These are phyloP conservation scores for Candida coquimbonensis DNA, from an alignment of 805 yeast species.

Conservation along the genomic window DNA sequence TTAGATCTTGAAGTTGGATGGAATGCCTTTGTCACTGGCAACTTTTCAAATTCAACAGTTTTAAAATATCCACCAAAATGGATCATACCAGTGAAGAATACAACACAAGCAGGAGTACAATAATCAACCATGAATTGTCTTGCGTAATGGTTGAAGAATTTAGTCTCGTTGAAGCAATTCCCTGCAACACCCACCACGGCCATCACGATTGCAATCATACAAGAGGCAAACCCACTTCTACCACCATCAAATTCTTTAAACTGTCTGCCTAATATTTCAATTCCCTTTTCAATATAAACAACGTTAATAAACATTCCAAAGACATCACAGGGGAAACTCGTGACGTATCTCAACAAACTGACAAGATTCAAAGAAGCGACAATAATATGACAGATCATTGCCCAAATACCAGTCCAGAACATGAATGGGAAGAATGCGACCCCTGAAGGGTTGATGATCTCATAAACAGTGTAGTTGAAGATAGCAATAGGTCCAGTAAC, in stretches of 20 bases:
- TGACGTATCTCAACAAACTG: conserved; percentile 59
- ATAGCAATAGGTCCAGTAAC: conserved; percentile 95
- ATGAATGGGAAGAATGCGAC: conserved; percentile 66
- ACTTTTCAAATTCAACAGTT: conserved; percentile 46
- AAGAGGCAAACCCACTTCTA: conserved; percentile 62
- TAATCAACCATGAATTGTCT: conserved; percentile 79
- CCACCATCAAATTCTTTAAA: conserved; percentile 37
- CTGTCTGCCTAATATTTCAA: conserved; percentile 71
- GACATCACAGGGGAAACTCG: conserved; percentile 82
- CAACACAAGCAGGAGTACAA: conserved; percentile 73
- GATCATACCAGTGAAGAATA: conserved; percentile 89
- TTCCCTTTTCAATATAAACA: conserved; percentile 85
- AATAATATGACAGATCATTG: conserved; percentile 70
- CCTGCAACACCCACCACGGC: conserved; percentile 74
- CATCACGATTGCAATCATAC: conserved; percentile 70
- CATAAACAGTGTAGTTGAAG: conserved; percentile 85
- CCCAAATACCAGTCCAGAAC: conserved; percentile 95
- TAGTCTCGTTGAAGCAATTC: conserved; percentile 37
- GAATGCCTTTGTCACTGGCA: conserved; percentile 70
- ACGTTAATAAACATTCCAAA: conserved; percentile 89
- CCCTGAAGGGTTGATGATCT: conserved; percentile 49
- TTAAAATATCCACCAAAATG: conserved; percentile 79
- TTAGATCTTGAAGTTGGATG: conserved; percentile 52
- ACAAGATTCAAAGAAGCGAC: conserved; percentile 68
- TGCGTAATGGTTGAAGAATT: conserved; percentile 49